Base-by-base conservation (phyloP, 441 rosid genomes). In the Jatropha podagrica region DNA sequence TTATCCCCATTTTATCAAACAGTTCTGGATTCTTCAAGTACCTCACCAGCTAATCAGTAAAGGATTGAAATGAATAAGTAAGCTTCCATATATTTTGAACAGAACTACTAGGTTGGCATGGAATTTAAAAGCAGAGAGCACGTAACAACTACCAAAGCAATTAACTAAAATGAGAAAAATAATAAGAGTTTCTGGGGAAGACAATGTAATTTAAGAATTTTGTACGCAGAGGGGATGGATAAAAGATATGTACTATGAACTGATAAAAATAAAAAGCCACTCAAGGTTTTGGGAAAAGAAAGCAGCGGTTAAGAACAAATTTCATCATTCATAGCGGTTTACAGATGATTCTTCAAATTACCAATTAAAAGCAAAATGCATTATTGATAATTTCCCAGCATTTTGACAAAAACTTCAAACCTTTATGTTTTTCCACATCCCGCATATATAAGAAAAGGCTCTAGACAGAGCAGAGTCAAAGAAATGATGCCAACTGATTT, bases 11-110 rank as follows among this genome's bases (percentile, higher is more conserved):
- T 85, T 95, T 89, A 78, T 92, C 98, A 87, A 95, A 94, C 68
- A 92, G 87, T 80, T 92, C 97, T 5, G 97, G 97, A 83, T 95
- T 95, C 89, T 92, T 95, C 90, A 92, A 83, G 88, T 92, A 95
- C 80, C 89, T 92, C 83, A 95, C 98, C 84, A 92, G 83, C 98
- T 95, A 77, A 76, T 74, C 68, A 85, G 65, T 72, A 71, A 67
- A 76, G 67, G 3, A 59, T 62, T 46, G 64, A 76, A 7, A 54
- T 5, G 32, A 67, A 56, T 49, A 44, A 20, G 51, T 65, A 71
- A 82, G 80, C 37, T 68, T 71, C 71, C 26, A 65, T 49, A 59
- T 32, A 66, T 15, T 37, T 59, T 49, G n/a, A 37, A 15, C 63
- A 63, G 40, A n/a, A 69, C 32, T 64, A 44, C 52, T n/a, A 27